Evolutionary conservation across 2,329 filamentous ascomycete genomes (phyloP), one percentile per base, ranked within the genome.

Genomic region (Neopestalotiopsis rosae): DNA sequence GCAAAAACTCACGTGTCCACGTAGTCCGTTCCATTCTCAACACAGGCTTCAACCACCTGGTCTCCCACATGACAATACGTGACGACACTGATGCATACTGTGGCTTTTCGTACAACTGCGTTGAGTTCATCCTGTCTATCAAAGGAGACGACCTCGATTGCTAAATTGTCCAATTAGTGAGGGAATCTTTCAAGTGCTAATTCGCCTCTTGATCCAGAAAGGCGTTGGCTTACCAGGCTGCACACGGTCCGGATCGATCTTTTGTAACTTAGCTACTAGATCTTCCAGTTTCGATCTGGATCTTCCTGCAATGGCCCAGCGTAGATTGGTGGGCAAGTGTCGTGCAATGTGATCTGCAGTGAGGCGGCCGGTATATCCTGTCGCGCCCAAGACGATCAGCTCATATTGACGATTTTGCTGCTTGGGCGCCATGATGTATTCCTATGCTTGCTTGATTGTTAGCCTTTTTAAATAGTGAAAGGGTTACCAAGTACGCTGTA

Each of bases 261-360:
- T 61, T n/a, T 45, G 65, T 38, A 69, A 45, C 28, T 28, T 68
- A 20, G 42, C 56, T 17, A 63, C 63, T 10, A 71, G 57, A 13
- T 13, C 45, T 10, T 71, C 63, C 2, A 72, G 61, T 34, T 69
- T 97, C 63, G 85, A 83, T 63, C 86, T 83, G n/a, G 93, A 95
- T 32, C 95, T 92, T 38, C 95, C 95, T 61, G 94, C 93, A 67
- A 98, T 85, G 14, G 94, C 95, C 95, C 95, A 98, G 83, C 90
- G 94, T 71, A 97, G 80, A 77, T 94, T 88, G 20, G 92, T 93
- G 0, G 94, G 92, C 1, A 94, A 84, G 72, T 88, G 82, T 14
- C 86, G 86, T 66, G 90, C 86, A 75, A 97, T 91, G 79, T 96
- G 90, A 78, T 97, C 91, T 34, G 91, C 91, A 2, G 90, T 90